phyloP scores from a whole-genome alignment of 75 land plant genomes.

The Selaginella moellendorffii region DNA sequence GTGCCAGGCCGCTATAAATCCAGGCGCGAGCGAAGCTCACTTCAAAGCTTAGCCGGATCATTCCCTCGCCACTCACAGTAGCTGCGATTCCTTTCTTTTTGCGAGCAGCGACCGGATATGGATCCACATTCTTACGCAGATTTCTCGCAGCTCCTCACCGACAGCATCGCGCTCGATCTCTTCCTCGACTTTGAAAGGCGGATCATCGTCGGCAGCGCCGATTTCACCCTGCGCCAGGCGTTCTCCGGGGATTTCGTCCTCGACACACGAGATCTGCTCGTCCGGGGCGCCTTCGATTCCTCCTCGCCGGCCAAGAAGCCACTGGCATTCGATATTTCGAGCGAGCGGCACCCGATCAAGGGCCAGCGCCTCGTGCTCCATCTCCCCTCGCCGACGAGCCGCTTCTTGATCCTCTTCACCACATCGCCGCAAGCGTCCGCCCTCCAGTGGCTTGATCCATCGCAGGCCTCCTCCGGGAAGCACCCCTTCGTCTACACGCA shows the following conservation, averaged over 20 bases:
- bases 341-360: constrained; percentile 28
- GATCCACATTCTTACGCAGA: constrained; percentile 81
- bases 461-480: constrained; percentile 43
- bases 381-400: constrained; percentile 19
- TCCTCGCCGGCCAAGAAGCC: constrained; percentile 7
- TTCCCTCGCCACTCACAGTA: no score
- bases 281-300: not conserved
- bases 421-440: constrained; percentile 52
- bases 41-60: no score
- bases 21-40: no score
- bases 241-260: not conserved
- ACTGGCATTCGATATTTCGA: constrained; percentile 7
- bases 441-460: constrained; percentile 70
- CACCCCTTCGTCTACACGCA: constrained; percentile 73
- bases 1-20: no score
- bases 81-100: no score
- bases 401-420: constrained; percentile 27
- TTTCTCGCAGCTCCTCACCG: constrained; percentile 47
- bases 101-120: no score
- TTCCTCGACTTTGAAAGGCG: constrained; percentile 53
- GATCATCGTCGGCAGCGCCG: constrained; percentile 29
- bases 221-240: not conserved
- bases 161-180: constrained; percentile 49
- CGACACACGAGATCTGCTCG: not conserved
- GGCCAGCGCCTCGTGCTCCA: constrained; percentile 31